Percentiles rank a stretch among this genome's conserved stretches.
Evolutionary conservation across 441 rosid species (phyloP).

Genomic region (Adansonia gregorii): DNA sequence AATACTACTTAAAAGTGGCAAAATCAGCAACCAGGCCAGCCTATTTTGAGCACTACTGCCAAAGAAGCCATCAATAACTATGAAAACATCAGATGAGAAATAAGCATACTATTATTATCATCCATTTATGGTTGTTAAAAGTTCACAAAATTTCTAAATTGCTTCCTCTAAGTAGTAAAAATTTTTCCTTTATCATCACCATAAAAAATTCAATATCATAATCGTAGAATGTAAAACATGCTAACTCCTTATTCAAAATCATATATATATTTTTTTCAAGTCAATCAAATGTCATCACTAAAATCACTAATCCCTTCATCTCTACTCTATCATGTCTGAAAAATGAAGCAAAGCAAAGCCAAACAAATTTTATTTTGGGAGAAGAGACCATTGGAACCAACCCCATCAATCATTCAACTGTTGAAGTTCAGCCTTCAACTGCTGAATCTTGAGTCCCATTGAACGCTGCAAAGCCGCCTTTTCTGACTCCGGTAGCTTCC

Average conservation of each 20-base stretch:
- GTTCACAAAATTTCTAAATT: neutral
- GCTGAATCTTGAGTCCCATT: slow-evolving; percentile 97
- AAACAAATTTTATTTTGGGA: neutral
- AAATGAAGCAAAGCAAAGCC: neutral
- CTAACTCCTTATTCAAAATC: neutral
- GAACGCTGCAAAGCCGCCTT: slow-evolving; percentile 72
- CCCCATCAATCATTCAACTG: slow-evolving; percentile 78
- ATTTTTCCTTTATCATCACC: neutral
- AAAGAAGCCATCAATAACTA: neutral
- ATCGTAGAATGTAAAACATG: neutral
- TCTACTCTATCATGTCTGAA: neutral
- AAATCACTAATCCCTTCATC: neutral
- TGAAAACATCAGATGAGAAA: neutral
- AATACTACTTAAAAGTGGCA: neutral
- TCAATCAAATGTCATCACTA: neutral
- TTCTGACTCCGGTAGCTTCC: slow-evolving; percentile 55
- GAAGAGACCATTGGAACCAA: slow-evolving; percentile 28
- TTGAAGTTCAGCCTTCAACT: slow-evolving; percentile 82
- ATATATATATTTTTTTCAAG: neutral
- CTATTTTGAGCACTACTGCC: neutral
- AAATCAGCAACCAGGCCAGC: neutral
- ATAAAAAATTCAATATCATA: neutral
- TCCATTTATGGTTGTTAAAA: neutral
- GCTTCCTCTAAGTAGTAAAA: neutral
- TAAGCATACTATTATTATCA: neutral